Evolutionary conservation across 768 basidiomycete genomes (phyloP).

Genomic region (Scleroderma citrinum): DNA sequence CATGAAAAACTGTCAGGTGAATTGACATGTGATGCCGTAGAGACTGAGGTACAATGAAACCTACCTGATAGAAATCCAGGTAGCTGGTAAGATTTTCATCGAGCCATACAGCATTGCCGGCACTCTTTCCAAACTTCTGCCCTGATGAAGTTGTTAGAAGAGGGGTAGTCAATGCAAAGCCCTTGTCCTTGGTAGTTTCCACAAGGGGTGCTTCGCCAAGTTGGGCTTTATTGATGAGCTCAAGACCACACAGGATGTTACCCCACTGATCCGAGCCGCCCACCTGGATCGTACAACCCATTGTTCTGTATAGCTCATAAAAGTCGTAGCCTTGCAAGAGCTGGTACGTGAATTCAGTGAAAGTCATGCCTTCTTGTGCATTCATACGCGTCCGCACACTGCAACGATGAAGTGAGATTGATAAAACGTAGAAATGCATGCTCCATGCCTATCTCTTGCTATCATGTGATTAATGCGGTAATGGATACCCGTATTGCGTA

Average conservation of each 20-base stretch:
- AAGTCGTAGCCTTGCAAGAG: constrained; percentile 97
- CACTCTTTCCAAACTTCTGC: constrained; percentile 96
- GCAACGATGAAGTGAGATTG: constrained; percentile 7
- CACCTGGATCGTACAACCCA: constrained; percentile 77
- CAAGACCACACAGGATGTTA: constrained; percentile 91
- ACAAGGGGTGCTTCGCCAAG: constrained; percentile 1
- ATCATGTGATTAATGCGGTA: constrained; percentile 88
- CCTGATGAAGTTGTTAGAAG: constrained; percentile 84
- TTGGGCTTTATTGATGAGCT: constrained; percentile 65
- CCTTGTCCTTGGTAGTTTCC: constrained; percentile 28
- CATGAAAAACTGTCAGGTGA: constrained; percentile 71
- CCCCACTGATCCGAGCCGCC: constrained; percentile 99
- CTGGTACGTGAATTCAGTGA: constrained; percentile 97
- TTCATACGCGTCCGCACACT: constrained; percentile 81
- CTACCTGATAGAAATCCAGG: constrained; percentile 93
- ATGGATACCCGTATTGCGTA: constrained; percentile 73
- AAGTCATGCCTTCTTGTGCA: constrained; percentile 87
- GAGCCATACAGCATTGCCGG: constrained; percentile 93
- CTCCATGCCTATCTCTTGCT: constrained; percentile 72
- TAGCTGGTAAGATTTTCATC: constrained; percentile 72
- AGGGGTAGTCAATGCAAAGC: constrained; percentile 90
- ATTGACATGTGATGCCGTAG: not conserved
- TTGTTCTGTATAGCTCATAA: constrained; percentile 58
- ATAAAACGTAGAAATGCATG: not conserved
- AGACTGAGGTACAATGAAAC: constrained; percentile 6